Percentiles rank a stretch among this genome's conserved stretches.
These are phyloP conservation scores for Phlyctochytrium arcticum DNA, from an alignment of 192 early-diverging fungal genomes.

Conservation along the genomic window DNA sequence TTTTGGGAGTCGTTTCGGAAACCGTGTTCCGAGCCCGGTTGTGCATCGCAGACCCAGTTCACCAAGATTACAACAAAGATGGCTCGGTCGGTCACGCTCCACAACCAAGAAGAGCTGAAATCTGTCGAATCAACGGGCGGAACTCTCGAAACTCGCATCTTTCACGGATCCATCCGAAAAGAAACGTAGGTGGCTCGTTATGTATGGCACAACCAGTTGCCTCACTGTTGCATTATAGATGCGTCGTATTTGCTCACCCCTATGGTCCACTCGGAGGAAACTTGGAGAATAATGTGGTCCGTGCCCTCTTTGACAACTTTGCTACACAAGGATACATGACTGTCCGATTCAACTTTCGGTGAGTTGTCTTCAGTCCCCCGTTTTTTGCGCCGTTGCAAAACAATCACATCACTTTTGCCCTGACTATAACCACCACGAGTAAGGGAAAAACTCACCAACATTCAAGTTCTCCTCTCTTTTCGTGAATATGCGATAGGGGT, in stretches of 20 bases:
- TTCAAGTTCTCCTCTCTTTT: too few relatives aligned
- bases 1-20: too few relatives aligned
- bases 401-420: too few relatives aligned
- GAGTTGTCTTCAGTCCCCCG: not conserved
- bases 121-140: conserved; percentile 9
- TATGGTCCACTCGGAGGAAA: conserved; percentile 38
- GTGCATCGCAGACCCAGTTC: too few relatives aligned
- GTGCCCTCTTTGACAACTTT: conserved; percentile 25
- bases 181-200: conserved; percentile 3
- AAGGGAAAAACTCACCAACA: too few relatives aligned
- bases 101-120: conserved; percentile 4
- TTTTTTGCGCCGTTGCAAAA: not conserved
- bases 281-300: conserved; percentile 33
- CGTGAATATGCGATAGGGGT: conserved; percentile 8
- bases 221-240: not conserved
- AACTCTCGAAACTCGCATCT: conserved; percentile 13
- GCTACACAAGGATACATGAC: conserved; percentile 16
- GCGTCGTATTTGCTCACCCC: conserved; percentile 28
- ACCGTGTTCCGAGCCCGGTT: too few relatives aligned
- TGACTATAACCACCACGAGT: too few relatives aligned
- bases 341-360: conserved; percentile 28
- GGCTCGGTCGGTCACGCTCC: not conserved
- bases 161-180: not conserved
- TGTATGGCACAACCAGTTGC: not conserved
- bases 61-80: too few relatives aligned